phyloP scores from a whole-genome alignment of 1,139 yeast genomes.

The Protomyces inouyei region DNA sequence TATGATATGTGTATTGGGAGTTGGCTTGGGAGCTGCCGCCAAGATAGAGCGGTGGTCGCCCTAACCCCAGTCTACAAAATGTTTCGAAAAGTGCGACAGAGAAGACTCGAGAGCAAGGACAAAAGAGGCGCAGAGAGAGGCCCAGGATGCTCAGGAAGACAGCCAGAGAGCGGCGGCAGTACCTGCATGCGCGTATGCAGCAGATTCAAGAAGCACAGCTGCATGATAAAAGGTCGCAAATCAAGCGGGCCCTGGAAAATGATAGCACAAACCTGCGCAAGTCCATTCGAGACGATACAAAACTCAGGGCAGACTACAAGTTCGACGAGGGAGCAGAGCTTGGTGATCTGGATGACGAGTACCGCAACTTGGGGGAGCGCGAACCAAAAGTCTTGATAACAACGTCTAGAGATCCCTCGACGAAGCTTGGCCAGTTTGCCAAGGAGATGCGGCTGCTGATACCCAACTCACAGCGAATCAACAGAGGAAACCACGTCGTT shows the following conservation, averaged over 20 bases:
- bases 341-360: slow-evolving; percentile 71
- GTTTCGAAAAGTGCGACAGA: neutral
- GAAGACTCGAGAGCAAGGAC: neutral
- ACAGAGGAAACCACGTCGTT: slow-evolving; percentile 88
- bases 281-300: slow-evolving; percentile 81
- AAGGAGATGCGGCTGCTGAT: slow-evolving; percentile 85
- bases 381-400: slow-evolving; percentile 94
- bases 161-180: slow-evolving; percentile 93
- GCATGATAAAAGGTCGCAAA: slow-evolving; percentile 77
- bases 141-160: slow-evolving; percentile 54
- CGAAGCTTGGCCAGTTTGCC: slow-evolving; percentile 80
- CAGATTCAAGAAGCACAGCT: slow-evolving; percentile 85
- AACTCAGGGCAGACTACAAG: slow-evolving; percentile 72
- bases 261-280: slow-evolving; percentile 79
- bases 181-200: slow-evolving; percentile 78
- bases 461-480: slow-evolving; percentile 82
- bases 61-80: neutral
- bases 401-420: slow-evolving; percentile 86
- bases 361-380: slow-evolving; percentile 76
- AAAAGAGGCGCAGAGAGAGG: neutral
- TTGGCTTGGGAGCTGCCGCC: neutral
- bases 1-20: neutral
- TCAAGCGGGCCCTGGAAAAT: slow-evolving; percentile 81
- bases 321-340: slow-evolving; percentile 69
- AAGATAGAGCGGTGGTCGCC: neutral